Evolutionary conservation across 106 monocot genomes (phyloP).

Genomic region (Triglochin maritima): DNA sequence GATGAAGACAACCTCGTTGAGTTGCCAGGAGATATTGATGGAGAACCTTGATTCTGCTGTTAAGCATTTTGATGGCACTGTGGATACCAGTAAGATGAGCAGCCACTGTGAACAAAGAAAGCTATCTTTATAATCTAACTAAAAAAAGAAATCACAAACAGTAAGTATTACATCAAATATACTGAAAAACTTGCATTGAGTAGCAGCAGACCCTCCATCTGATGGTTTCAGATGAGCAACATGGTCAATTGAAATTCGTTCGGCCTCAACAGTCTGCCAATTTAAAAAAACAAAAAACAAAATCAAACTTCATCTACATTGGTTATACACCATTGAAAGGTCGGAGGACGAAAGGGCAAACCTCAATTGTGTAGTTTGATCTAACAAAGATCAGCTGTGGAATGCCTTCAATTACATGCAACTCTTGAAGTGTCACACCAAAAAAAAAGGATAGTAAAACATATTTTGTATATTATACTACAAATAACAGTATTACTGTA

Average conservation of each 20-base stretch:
- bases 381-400: slow-evolving; percentile 95
- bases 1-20: slow-evolving; percentile 50
- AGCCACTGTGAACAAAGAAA: slow-evolving; percentile 58
- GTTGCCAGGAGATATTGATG: slow-evolving; percentile 84
- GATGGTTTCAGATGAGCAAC: slow-evolving; percentile 98
- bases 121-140: background rate
- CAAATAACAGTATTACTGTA: background rate
- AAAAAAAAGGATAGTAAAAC: background rate
- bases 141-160: slow-evolving; percentile 1
- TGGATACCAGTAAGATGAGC: slow-evolving; percentile 98
- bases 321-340: background rate
- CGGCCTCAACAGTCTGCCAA: slow-evolving; percentile 94
- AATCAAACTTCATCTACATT: background rate
- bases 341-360: slow-evolving; percentile 14
- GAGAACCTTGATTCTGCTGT: slow-evolving; percentile 84
- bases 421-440: slow-evolving; percentile 25
- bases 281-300: slow-evolving; percentile 1
- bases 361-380: slow-evolving; percentile 97
- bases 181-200: slow-evolving; percentile 54
- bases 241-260: slow-evolving; percentile 96
- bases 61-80: slow-evolving; percentile 99
- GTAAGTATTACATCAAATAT: background rate
- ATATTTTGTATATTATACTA: background rate
- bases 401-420: slow-evolving; percentile 96
- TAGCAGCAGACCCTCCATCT: slow-evolving; percentile 98